Conservation (phyloP, 2,329 filamentous ascomycete genomes). For the Aspergillus sclerotialis region DNA sequence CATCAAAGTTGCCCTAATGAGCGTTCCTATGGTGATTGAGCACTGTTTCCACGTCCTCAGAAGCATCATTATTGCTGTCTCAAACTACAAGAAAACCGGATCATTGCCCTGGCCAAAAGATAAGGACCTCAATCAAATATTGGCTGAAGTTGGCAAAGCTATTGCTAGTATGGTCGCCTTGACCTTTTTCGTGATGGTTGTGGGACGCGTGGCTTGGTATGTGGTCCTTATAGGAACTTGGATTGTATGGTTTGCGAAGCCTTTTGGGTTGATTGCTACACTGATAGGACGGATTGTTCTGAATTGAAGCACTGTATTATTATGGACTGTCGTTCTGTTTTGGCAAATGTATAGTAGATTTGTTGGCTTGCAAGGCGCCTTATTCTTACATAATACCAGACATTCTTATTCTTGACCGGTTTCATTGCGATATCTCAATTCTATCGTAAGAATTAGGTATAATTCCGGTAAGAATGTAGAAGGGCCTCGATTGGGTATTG, state of each 20-base stretch:
- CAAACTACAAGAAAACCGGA: slow-evolving; percentile 25
- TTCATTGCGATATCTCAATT: too few relatives aligned
- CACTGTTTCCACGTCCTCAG: slow-evolving; percentile 24
- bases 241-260: slow-evolving; percentile 29
- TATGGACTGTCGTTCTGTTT: too few relatives aligned
- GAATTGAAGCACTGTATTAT: too few relatives aligned
- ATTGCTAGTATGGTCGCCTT: slow-evolving; percentile 27
- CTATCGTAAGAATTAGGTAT: too few relatives aligned
- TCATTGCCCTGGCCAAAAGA: slow-evolving; percentile 21
- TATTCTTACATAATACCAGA: slow-evolving; percentile 1
- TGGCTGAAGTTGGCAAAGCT: slow-evolving; percentile 26
- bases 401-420: slow-evolving; percentile 1
- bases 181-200: slow-evolving; percentile 22
- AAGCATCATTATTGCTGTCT: slow-evolving; percentile 17
- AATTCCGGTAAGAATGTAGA: too few relatives aligned
- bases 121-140: slow-evolving; percentile 20
- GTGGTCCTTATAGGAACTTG: slow-evolving; percentile 27
- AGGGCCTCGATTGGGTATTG: too few relatives aligned
- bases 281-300: slow-evolving; percentile 20
- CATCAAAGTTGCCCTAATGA: slow-evolving; percentile 15
- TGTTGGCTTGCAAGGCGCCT: not conserved
- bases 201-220: slow-evolving; percentile 24
- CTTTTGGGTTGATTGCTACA: slow-evolving; percentile 26
- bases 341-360: not conserved
- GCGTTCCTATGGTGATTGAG: slow-evolving; percentile 22